These are phyloP conservation scores for Blechomonas ayalai DNA, from an alignment of 208 protist genomes.

Conservation along the genomic window DNA sequence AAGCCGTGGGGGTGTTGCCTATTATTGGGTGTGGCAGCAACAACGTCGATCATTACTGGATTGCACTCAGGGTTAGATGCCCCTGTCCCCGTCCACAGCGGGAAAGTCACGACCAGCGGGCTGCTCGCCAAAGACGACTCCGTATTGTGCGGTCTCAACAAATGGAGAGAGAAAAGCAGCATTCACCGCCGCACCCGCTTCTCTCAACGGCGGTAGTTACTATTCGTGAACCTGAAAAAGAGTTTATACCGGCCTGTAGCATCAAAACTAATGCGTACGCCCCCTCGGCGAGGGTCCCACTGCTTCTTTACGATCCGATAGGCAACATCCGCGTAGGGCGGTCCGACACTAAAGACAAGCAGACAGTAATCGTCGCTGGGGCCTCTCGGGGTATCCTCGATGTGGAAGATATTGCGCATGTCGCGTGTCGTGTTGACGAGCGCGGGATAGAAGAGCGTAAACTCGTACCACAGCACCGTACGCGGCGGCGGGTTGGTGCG, in stretches of 20 bases:
- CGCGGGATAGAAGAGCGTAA: slow-evolving; percentile 99
- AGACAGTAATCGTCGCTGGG: slow-evolving; percentile 84
- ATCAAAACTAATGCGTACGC: slow-evolving; percentile 96
- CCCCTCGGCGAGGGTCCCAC: slow-evolving; percentile 93
- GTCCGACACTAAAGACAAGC: slow-evolving; percentile 93
- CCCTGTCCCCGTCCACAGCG: too few species aligned
- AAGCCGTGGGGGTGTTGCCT: too few species aligned
- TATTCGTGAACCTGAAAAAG: slow-evolving; percentile 85
- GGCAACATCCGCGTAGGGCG: slow-evolving; percentile 98
- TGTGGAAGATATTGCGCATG: slow-evolving; percentile 87
- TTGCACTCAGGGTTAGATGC: too few species aligned
- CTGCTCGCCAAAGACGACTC: too few species aligned
- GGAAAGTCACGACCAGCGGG: too few species aligned
- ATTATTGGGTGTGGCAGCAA: too few species aligned
- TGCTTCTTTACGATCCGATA: slow-evolving; percentile 96
- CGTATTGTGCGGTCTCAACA: too few species aligned
- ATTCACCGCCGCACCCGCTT: too few species aligned
- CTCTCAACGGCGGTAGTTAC: slow-evolving; percentile 75
- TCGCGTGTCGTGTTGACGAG: slow-evolving; percentile 92
- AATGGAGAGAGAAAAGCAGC: too few species aligned
- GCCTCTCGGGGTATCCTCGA: slow-evolving; percentile 72
- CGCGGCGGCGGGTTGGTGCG: slow-evolving; percentile 98
- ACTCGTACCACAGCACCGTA: slow-evolving; percentile 99
- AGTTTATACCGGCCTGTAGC: slow-evolving; percentile 63
- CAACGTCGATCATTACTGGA: too few species aligned